Evolutionary conservation across 2,329 filamentous ascomycete species (phyloP).

Genomic region (Fusarium brachygibbosum): DNA sequence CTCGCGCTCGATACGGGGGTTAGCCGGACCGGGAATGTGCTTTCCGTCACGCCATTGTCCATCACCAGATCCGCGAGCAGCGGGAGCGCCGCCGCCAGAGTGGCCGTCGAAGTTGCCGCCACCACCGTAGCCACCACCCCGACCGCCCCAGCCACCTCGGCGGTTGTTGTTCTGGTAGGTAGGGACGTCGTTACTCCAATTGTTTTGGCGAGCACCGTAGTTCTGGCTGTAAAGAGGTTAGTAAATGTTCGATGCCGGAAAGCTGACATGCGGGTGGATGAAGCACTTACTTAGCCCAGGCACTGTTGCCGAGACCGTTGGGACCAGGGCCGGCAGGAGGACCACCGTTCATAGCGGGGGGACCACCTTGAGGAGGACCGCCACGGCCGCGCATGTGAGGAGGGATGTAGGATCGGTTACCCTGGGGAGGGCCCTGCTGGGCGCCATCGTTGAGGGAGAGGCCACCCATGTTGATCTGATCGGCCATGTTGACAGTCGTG

Average conservation of each 20-base stretch:
- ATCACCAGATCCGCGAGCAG: slow-evolving; percentile 87
- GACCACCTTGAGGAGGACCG: slow-evolving; percentile 48
- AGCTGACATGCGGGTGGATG: neutral
- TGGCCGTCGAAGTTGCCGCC: slow-evolving; percentile 70
- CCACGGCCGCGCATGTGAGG: slow-evolving; percentile 77
- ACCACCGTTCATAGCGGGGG: slow-evolving; percentile 31
- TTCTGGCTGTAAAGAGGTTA: slow-evolving; percentile 48
- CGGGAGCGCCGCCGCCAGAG: slow-evolving; percentile 75
- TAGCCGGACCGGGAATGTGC: slow-evolving; percentile 90
- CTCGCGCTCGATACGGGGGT: slow-evolving; percentile 92
- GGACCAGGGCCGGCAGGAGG: slow-evolving; percentile 46
- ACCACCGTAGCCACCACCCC: slow-evolving; percentile 55
- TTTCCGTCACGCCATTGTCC: slow-evolving; percentile 98
- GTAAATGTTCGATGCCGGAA: neutral
- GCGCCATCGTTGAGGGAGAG: slow-evolving; percentile 70
- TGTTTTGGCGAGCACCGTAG: slow-evolving; percentile 54
- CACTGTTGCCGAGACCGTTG: slow-evolving; percentile 72
- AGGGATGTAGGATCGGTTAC: slow-evolving; percentile 81
- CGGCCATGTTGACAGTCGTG: slow-evolving; percentile 74
- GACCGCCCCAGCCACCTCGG: slow-evolving; percentile 54
- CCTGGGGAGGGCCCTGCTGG: slow-evolving; percentile 48
- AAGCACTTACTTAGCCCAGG: slow-evolving; percentile 71
- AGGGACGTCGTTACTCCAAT: slow-evolving; percentile 52
- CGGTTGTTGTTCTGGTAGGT: slow-evolving; percentile 50
- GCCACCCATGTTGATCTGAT: slow-evolving; percentile 85